phyloP scores from a whole-genome alignment of 441 rosid species.

The Erodium texanum region DNA sequence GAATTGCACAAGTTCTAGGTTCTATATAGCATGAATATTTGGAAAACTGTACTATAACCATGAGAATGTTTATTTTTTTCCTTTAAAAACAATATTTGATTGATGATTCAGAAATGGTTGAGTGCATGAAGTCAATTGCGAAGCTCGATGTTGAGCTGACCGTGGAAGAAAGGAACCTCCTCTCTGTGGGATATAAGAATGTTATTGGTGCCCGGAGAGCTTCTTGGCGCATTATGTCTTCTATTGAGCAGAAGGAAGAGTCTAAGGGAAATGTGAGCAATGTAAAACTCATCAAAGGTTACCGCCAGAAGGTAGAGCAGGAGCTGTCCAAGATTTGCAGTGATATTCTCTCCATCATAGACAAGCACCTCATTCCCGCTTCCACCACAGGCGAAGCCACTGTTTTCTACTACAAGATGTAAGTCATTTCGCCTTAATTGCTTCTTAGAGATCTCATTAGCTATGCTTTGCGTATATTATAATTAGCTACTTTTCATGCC shows the following conservation, averaged over 20 bases:
- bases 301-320: constrained; percentile 90
- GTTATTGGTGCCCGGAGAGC: constrained; percentile 25
- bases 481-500: no score
- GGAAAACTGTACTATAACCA: neutral
- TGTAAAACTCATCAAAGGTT: constrained; percentile 53
- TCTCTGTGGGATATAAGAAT: constrained; percentile 25
- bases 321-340: constrained; percentile 79
- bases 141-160: constrained; percentile 18
- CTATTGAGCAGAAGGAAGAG: constrained; percentile 24
- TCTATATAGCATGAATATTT: neutral
- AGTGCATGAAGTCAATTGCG: constrained; percentile 21
- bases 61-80: constrained; percentile 9
- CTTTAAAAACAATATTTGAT: neutral
- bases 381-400: constrained; percentile 89
- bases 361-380: constrained; percentile 72
- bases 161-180: constrained; percentile 21
- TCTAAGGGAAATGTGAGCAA: constrained; percentile 21
- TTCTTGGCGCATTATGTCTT: constrained; percentile 25
- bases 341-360: constrained; percentile 79
- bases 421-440: constrained; percentile 13
- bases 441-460: no score
- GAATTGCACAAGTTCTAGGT: neutral
- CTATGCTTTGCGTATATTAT: no score
- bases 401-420: constrained; percentile 98
- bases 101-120: neutral